A percentile compares a stretch with the other conserved stretches of the same genome.
Conservation (phyloP, 1,139 yeast genomes). For the Saccharomyces pastorianus region DNA sequence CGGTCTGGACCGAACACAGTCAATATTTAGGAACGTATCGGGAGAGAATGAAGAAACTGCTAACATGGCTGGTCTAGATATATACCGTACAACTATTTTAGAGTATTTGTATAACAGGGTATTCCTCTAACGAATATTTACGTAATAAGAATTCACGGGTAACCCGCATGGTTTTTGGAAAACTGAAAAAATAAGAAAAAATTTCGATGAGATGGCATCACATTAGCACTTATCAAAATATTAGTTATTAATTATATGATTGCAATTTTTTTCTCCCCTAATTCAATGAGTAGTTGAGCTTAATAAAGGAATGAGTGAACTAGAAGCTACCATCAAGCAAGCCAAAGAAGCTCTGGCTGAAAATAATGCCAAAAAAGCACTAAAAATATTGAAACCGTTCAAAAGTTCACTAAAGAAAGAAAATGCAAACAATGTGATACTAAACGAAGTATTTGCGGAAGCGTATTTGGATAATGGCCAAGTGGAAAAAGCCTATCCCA, state of each 20-base stretch:
- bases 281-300: background rate
- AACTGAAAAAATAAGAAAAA: background rate
- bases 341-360: constrained; percentile 33
- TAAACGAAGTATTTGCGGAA: constrained; percentile 55
- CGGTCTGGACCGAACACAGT: constrained; percentile 35
- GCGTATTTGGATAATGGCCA: constrained; percentile 69
- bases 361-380: constrained; percentile 37
- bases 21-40: constrained; percentile 29
- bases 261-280: too few relatives aligned
- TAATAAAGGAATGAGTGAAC: constrained; percentile 13
- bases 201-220: background rate
- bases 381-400: constrained; percentile 34
- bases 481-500: constrained; percentile 66
- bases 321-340: constrained; percentile 17
- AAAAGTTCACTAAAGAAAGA: constrained; percentile 21
- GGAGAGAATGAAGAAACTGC: constrained; percentile 24
- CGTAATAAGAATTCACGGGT: background rate
- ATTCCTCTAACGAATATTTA: background rate
- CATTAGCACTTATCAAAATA: background rate
- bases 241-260: background rate
- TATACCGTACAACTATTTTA: background rate
- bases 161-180: background rate
- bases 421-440: constrained; percentile 30
- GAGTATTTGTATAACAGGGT: background rate
- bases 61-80: constrained; percentile 18